Evolutionary conservation across 2,329 filamentous ascomycete species (phyloP).

Genomic region (Monilinia laxa): DNA sequence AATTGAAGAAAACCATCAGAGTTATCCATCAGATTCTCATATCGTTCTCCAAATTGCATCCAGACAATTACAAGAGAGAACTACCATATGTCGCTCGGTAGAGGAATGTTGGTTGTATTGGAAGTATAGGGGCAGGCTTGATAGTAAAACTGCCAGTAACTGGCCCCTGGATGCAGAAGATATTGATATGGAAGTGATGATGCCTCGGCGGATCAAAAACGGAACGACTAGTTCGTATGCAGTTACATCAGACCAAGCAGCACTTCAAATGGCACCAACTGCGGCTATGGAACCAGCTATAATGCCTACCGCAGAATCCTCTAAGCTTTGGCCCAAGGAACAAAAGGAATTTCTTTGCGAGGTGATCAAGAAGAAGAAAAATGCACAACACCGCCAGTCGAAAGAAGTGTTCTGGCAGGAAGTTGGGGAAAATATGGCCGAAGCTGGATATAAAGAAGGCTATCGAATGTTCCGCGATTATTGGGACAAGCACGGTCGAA

Average conservation of each 20-base stretch:
- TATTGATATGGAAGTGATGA: not conserved
- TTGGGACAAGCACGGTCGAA: not conserved
- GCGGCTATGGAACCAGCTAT: not conserved
- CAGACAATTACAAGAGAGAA: not conserved
- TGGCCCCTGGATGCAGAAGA: not conserved
- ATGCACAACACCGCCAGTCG: not conserved
- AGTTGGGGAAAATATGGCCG: not conserved
- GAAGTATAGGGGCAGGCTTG: not conserved
- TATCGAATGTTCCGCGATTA: not conserved
- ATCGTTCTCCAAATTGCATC: not conserved
- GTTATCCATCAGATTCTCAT: not conserved
- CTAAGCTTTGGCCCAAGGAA: not conserved
- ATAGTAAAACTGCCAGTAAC: not conserved
- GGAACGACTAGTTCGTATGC: not conserved
- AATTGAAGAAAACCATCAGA: not conserved
- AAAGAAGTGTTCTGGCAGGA: not conserved
- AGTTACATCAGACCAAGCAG: not conserved
- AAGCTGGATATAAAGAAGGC: not conserved
- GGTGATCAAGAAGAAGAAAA: not conserved
- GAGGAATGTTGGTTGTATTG: constrained; percentile 6
- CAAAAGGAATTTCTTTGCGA: not conserved
- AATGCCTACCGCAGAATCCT: not conserved
- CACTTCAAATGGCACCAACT: not conserved
- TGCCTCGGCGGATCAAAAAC: not conserved
- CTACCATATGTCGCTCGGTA: not conserved